Conservation (phyloP, 176 grass and related monocot species). For the Avena eriantha region DNA sequence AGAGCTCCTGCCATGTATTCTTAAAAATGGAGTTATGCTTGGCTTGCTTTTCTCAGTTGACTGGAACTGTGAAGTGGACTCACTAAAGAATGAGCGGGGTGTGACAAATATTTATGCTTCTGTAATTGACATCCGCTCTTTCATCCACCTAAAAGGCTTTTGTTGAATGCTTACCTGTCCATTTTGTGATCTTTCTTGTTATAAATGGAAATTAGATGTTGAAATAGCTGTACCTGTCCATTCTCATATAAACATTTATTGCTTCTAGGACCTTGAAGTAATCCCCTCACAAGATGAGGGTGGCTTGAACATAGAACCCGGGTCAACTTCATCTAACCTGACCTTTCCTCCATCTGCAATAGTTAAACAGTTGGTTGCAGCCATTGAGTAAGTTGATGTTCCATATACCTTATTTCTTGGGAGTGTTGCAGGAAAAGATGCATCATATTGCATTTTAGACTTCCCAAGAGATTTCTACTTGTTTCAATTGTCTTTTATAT, state of each 20-base stretch:
- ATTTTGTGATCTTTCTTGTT: slow-evolving; percentile 1
- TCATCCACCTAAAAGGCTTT: neutral
- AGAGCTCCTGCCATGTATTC: neutral
- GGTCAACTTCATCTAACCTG: slow-evolving; percentile 44
- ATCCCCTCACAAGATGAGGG: slow-evolving; percentile 38
- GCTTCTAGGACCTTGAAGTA: slow-evolving; percentile 48
- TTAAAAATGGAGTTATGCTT: neutral
- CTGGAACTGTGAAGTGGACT: slow-evolving; percentile 16
- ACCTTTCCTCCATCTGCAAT: slow-evolving; percentile 66
- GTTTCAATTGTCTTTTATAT: slow-evolving; percentile 22
- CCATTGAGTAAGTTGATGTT: slow-evolving; percentile 76
- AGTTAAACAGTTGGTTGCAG: slow-evolving; percentile 77
- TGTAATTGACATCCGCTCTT: neutral
- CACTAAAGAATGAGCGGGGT: neutral
- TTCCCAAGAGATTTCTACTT: neutral
- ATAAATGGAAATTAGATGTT: slow-evolving; percentile 29
- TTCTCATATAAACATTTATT: slow-evolving; percentile 36
- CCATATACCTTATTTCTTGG: slow-evolving; percentile 9
- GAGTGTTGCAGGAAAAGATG: neutral
- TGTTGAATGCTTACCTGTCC: neutral
- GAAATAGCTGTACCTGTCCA: neutral
- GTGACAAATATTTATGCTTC: neutral
- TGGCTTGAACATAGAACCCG: slow-evolving; percentile 12
- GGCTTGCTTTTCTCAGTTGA: neutral
- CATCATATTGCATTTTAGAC: slow-evolving; percentile 22